Evolutionary conservation across 1,139 yeast species (phyloP), one percentile per base, ranked within the genome.

Genomic region (Groenewaldozyma auringiensis): DNA sequence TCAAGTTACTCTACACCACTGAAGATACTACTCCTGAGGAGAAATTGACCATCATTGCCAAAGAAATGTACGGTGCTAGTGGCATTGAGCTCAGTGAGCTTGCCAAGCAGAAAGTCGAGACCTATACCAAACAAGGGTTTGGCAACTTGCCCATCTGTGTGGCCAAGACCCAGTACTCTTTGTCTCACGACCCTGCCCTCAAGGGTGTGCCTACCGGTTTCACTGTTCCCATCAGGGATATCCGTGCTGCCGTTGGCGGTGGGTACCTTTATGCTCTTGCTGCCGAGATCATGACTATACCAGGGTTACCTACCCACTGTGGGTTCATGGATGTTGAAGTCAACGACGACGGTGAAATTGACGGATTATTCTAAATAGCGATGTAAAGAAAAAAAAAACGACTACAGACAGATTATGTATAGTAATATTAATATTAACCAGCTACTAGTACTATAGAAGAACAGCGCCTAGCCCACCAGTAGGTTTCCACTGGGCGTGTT

Each of bases 251-350:
- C 38, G 85, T 86, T 53, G 98, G 98, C 66, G 97, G 96, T 41
- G 97, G 97, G 11, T 92, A 92, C 69, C 75, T 92, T 63, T 89
- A 89, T 62, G 97, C 97, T 4, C 76, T 92, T 59, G 97, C 97
- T 13, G 97, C 95, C 41, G 96, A 89, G 68, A 89, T 92, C 62
- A 94, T 84, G 78, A 92, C 98, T 45, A 89, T 92, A 58, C 98
- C 98, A 25, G 98, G 98, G 50, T 76, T 92, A 64, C 95, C 97
- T 50, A 92, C 97, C 21, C 92, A 86, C 62, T 83, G 95, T 68
- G 97, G 97, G 37, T 92, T 86, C 72, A 87, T 89, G 95, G 85
- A 89, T 65, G 95, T 92, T 49, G 97, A 92, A 67, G 94, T 92
- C 52, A 83, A 84, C 63, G 89, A 83, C 45, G 83, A 87, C 49